Evolutionary conservation across 306 rosid species (phyloP).

Genomic region (Glycine soja): DNA sequence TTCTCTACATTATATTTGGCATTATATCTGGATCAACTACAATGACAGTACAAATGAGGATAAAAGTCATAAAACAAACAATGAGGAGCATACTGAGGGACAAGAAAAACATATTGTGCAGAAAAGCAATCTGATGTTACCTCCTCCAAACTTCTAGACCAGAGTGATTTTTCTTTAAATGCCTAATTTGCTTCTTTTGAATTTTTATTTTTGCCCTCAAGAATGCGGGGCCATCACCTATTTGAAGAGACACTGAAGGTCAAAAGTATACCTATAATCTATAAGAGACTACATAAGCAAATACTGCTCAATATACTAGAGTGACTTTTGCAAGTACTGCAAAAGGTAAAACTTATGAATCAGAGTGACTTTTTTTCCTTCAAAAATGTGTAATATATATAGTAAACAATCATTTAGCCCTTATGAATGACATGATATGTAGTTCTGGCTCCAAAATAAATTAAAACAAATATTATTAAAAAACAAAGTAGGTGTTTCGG

Average conservation of each 20-base stretch:
- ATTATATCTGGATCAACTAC: not conserved
- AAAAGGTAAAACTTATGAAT: slow-evolving; percentile 55
- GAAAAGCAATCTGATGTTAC: slow-evolving; percentile 54
- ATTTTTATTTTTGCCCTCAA: slow-evolving; percentile 69
- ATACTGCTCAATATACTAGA: slow-evolving; percentile 36
- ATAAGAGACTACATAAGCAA: slow-evolving; percentile 25
- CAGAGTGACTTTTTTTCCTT: slow-evolving; percentile 55
- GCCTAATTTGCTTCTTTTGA: slow-evolving; percentile 73
- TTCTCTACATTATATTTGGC: not conserved
- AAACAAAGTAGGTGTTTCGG: slow-evolving; percentile 30
- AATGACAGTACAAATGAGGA: slow-evolving; percentile 12
- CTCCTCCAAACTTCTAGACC: slow-evolving; percentile 91
- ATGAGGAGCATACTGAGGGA: slow-evolving; percentile 24
- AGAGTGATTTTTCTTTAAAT: slow-evolving; percentile 84
- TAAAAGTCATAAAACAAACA: not conserved
- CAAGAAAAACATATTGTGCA: slow-evolving; percentile 41
- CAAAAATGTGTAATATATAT: slow-evolving; percentile 34
- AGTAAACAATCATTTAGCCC: not conserved
- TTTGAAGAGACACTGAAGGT: slow-evolving; percentile 37
- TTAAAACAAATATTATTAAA: slow-evolving; percentile 11
- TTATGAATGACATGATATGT: not conserved
- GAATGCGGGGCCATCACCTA: slow-evolving; percentile 68
- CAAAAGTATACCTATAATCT: slow-evolving; percentile 28
- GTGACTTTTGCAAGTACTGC: too few relatives aligned
- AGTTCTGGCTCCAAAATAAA: slow-evolving; percentile 25